Percentiles rank a stretch among this genome's conserved stretches.
phyloP scores from a whole-genome alignment of 306 rosid species.

The Prunus dulcis region DNA sequence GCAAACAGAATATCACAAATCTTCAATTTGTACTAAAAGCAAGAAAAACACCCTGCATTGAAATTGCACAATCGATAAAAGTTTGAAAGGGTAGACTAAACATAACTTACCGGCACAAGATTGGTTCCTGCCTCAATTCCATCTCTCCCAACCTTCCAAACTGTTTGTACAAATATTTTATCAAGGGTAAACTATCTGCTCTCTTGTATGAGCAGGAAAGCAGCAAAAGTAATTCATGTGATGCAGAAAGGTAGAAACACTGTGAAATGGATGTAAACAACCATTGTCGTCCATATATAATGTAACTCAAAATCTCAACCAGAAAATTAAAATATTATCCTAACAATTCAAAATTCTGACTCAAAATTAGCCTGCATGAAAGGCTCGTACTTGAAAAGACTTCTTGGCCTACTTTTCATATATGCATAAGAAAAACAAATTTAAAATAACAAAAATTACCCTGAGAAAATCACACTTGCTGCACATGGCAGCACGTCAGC shows the following conservation, averaged over 20 bases:
- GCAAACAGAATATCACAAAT: too few species aligned
- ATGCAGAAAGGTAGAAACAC: constrained; percentile 5
- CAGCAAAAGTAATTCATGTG: background rate
- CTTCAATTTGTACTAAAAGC: too few species aligned
- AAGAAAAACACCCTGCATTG: too few species aligned
- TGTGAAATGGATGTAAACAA: background rate
- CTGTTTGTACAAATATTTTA: constrained; percentile 56
- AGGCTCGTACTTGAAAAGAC: background rate
- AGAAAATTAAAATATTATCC: background rate
- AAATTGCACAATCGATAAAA: background rate
- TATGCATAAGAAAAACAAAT: background rate
- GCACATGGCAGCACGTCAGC: background rate
- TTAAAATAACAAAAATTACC: background rate
- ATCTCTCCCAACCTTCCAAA: constrained; percentile 70
- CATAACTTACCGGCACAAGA: constrained; percentile 47
- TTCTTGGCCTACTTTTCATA: background rate
- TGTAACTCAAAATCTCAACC: background rate
- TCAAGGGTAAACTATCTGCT: background rate
- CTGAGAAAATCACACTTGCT: background rate
- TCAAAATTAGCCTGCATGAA: background rate
- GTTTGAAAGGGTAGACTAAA: background rate
- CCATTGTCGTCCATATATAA: background rate
- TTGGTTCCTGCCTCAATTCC: constrained; percentile 74
- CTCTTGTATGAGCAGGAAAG: background rate
- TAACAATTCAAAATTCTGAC: background rate